Percentiles rank a stretch among this genome's conserved stretches.
Conservation (phyloP, 495 filamentous ascomycete genomes). For the Penicillium desertorum region DNA sequence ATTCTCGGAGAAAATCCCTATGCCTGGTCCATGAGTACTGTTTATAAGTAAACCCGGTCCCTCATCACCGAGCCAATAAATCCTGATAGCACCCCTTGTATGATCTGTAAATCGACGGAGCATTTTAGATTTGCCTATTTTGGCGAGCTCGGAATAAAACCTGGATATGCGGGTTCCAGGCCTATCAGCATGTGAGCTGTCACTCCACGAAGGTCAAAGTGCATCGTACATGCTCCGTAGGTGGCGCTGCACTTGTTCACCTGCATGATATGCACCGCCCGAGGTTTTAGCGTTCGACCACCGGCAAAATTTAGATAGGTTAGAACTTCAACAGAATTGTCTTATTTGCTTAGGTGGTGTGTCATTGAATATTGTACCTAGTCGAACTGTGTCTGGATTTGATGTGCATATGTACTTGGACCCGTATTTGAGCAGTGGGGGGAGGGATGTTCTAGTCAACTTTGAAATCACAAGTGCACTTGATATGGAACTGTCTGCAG, state of each 20-base stretch:
- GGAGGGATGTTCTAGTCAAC: neutral
- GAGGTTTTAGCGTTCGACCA: neutral
- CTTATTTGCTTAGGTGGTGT: neutral
- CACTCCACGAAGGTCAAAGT: neutral
- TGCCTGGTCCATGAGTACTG: neutral
- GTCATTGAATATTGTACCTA: neutral
- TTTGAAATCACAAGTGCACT: neutral
- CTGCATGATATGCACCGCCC: neutral
- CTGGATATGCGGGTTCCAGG: neutral
- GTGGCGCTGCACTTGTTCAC: neutral
- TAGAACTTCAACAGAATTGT: neutral
- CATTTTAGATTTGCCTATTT: neutral
- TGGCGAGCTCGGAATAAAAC: neutral
- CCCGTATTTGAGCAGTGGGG: neutral
- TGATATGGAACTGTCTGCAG: neutral
- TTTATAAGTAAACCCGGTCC: constrained; percentile 1
- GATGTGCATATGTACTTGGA: neutral
- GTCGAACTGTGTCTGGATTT: neutral
- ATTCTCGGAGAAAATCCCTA: neutral
- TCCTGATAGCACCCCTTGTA: constrained; percentile 6
- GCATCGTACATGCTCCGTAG: neutral
- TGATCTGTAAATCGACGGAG: neutral
- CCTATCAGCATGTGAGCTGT: constrained; percentile 7
- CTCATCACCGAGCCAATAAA: neutral
- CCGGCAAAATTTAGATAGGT: neutral